Conservation (phyloP, 345 rosid species). For the Aquilaria malaccensis region DNA sequence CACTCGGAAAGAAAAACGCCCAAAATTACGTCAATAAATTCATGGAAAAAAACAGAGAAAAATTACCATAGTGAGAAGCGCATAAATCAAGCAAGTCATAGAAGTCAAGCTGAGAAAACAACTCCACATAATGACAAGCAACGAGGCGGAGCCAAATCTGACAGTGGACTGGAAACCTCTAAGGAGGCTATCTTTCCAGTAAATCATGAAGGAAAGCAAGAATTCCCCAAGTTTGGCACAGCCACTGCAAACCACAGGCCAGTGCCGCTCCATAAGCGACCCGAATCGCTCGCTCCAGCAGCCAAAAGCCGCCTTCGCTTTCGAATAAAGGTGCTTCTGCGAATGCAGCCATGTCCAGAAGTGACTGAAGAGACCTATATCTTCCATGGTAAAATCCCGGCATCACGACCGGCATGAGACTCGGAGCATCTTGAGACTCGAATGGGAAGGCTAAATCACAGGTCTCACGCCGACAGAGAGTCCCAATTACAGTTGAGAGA, state of each 20-base stretch:
- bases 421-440: background rate
- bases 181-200: constrained; percentile 62
- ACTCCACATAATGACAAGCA: constrained; percentile 95
- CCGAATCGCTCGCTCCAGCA: constrained; percentile 48
- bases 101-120: constrained; percentile 97
- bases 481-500: constrained; percentile 10
- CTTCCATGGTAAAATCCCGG: constrained; percentile 46
- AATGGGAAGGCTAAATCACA: constrained; percentile 6
- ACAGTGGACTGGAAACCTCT: constrained; percentile 67
- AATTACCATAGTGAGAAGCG: constrained; percentile 84
- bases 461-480: constrained; percentile 10
- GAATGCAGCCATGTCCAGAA: constrained; percentile 85
- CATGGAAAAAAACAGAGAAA: constrained; percentile 2
- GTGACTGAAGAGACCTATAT: constrained; percentile 77
- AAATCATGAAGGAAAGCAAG: constrained; percentile 36
- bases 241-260: constrained; percentile 81
- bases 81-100: constrained; percentile 74
- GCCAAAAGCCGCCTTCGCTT: constrained; percentile 30
- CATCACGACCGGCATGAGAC: constrained; percentile 2
- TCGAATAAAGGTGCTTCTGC: constrained; percentile 50
- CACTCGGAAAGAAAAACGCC: background rate
- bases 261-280: constrained; percentile 59
- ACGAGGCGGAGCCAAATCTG: constrained; percentile 74
- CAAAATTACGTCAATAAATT: background rate
- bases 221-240: constrained; percentile 40